phyloP scores from a whole-genome alignment of 345 rosid species.

The Arabidopsis arenosa region DNA sequence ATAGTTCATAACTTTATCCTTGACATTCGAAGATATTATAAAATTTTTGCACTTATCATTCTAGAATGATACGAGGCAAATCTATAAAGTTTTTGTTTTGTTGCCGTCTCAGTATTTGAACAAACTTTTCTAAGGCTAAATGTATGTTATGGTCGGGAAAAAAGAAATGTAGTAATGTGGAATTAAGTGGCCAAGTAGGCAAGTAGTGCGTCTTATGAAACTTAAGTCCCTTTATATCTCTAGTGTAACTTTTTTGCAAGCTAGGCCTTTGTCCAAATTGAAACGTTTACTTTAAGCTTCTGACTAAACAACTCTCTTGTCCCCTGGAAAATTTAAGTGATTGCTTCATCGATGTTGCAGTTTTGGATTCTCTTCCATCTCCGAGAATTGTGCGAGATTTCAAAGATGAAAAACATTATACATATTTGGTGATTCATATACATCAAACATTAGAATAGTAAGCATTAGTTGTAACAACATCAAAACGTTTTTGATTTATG shows the following conservation, averaged over 20 bases:
- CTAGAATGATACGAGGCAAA: slow-evolving; percentile 11
- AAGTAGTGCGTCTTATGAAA: not conserved
- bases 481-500: not conserved
- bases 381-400: not conserved
- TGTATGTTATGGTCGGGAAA: no score
- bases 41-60: not conserved
- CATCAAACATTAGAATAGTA: not conserved
- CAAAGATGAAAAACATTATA: not conserved
- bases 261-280: not conserved
- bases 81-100: not conserved
- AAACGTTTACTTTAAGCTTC: slow-evolving; percentile 4
- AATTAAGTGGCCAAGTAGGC: not conserved
- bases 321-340: not conserved
- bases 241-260: not conserved
- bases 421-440: not conserved
- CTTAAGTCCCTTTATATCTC: not conserved
- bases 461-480: not conserved
- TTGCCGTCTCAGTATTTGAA: slow-evolving; percentile 15
- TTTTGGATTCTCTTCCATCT: not conserved
- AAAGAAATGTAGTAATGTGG: no score
- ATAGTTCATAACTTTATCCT: slow-evolving; percentile 25
- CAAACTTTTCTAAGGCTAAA: not conserved
- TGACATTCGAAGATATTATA: slow-evolving; percentile 25
- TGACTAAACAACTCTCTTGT: not conserved
- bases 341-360: not conserved